These are phyloP conservation scores for Filobasidium floriforme DNA, from an alignment of 768 basidiomycete species.

Conservation along the genomic window DNA sequence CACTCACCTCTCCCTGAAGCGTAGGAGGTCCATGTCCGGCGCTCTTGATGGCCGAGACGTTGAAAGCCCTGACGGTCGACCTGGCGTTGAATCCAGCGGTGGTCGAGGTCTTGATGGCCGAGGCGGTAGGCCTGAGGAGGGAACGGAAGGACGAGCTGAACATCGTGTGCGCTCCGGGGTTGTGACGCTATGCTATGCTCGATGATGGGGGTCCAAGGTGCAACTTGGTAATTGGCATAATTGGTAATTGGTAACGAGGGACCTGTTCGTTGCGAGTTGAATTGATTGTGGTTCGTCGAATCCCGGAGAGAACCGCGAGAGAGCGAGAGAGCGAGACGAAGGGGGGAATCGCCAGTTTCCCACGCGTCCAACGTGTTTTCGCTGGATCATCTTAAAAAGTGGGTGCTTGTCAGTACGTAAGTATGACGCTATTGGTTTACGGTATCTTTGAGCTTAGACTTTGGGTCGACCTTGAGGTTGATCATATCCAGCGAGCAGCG, in stretches of 20 bases:
- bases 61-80: constrained; percentile 27
- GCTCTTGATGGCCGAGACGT: constrained; percentile 27
- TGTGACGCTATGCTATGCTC: too few relatives aligned
- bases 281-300: not conserved
- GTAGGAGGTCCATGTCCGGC: constrained; percentile 39
- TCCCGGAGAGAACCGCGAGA: not conserved
- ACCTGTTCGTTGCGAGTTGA: too few relatives aligned
- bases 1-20: constrained; percentile 34
- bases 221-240: too few relatives aligned
- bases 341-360: not conserved
- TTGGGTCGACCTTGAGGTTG: not conserved
- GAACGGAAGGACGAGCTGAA: too few relatives aligned
- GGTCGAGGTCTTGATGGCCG: not conserved
- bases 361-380: not conserved
- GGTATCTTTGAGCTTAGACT: too few relatives aligned
- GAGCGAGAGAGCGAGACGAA: not conserved
- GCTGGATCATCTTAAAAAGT: too few relatives aligned
- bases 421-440: too few relatives aligned
- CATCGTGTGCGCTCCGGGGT: too few relatives aligned
- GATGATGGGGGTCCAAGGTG: too few relatives aligned
- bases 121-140: not conserved
- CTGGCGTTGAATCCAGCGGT: too few relatives aligned
- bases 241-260: too few relatives aligned
- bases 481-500: not conserved
- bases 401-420: too few relatives aligned